Percentiles rank a stretch among this genome's conserved stretches.
phyloP scores from a whole-genome alignment of 1,284 basidiomycete species.

The Fomitiporia mediterranea region DNA sequence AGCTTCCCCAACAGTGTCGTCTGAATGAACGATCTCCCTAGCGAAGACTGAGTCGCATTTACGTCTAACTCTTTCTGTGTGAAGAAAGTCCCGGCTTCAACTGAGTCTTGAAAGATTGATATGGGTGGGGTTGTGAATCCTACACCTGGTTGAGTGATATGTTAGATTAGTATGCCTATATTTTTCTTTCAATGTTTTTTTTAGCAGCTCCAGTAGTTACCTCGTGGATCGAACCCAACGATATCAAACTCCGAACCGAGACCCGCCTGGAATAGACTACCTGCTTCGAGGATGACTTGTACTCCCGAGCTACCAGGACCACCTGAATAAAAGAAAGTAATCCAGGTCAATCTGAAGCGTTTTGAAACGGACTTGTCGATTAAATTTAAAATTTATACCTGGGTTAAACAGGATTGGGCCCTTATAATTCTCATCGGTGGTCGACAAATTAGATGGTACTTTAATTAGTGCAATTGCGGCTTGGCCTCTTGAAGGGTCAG shows the following conservation, averaged over 20 bases:
- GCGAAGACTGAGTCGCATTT: slow-evolving; percentile 5
- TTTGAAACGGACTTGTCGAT: no score
- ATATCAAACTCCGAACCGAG: slow-evolving; percentile 31
- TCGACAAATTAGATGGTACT: slow-evolving; percentile 24
- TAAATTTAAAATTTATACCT: no score
- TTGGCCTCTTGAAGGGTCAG: slow-evolving; percentile 24
- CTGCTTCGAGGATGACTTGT: slow-evolving; percentile 12
- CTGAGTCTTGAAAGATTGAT: slow-evolving; percentile 2
- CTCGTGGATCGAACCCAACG: slow-evolving; percentile 33
- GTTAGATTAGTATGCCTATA: no score
- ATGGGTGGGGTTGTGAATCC: slow-evolving; percentile 20
- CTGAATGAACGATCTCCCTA: neutral
- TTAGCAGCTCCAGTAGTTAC: slow-evolving; percentile 16
- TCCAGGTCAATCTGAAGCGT: no score
- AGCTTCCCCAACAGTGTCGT: neutral
- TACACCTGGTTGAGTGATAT: slow-evolving; percentile 18
- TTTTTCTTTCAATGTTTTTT: no score
- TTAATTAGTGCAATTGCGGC: slow-evolving; percentile 30
- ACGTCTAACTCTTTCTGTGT: neutral
- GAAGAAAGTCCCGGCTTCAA: slow-evolving; percentile 11
- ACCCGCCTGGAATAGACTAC: slow-evolving; percentile 10
- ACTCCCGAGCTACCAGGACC: slow-evolving; percentile 33
- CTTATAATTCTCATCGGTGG: slow-evolving; percentile 24
- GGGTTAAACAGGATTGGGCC: slow-evolving; percentile 34
- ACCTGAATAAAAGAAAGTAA: no score